Evolutionary conservation across 176 grass and related monocot species (phyloP).

Genomic region (Cenchrus americanus): DNA sequence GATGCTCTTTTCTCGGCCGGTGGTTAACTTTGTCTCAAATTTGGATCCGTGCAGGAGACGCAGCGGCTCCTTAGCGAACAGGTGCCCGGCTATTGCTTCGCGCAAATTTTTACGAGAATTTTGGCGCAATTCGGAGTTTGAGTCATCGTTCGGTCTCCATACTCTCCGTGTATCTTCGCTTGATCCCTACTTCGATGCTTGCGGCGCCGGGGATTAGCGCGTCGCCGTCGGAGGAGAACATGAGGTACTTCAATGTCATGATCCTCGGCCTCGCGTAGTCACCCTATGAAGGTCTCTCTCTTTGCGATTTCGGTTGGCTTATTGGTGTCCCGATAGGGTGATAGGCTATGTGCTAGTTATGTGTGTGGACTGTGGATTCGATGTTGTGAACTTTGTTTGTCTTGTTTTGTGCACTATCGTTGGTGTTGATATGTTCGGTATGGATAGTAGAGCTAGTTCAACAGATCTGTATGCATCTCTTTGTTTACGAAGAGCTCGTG

Average conservation of each 20-base stretch:
- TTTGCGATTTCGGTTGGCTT: not conserved
- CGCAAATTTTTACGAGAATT: not conserved
- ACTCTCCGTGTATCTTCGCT: not conserved
- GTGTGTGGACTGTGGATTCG: not conserved
- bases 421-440: not conserved
- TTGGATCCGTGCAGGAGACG: slow-evolving; percentile 78
- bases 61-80: slow-evolving; percentile 95
- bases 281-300: slow-evolving; percentile 63
- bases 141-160: not conserved
- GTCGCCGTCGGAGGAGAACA: slow-evolving; percentile 91
- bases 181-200: slow-evolving; percentile 18
- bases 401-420: not conserved
- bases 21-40: slow-evolving; percentile 29
- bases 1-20: not conserved
- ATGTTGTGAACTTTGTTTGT: not conserved
- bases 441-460: too few relatives aligned
- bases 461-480: not conserved
- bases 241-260: slow-evolving; percentile 99
- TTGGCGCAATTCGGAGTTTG: not conserved
- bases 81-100: slow-evolving; percentile 33
- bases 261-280: slow-evolving; percentile 85
- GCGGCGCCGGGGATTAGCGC: slow-evolving; percentile 92
- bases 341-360: not conserved
- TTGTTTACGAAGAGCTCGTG: not conserved
- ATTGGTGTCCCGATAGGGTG: not conserved